These are phyloP conservation scores for Globisporangium echinulatum DNA, from an alignment of 352 stramenopile species.

Conservation along the genomic window DNA sequence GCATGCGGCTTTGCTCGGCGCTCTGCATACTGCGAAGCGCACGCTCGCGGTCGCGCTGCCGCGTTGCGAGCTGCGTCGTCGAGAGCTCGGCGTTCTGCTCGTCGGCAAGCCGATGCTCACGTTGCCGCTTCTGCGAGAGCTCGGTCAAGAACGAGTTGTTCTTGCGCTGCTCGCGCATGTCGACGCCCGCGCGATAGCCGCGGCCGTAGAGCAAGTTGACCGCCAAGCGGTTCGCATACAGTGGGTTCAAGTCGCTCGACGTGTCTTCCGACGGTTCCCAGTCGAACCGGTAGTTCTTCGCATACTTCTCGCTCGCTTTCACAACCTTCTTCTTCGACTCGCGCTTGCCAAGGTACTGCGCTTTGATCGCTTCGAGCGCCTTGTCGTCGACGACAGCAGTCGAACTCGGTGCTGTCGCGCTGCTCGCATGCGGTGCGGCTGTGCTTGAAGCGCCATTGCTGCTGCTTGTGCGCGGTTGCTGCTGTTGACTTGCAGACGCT, in stretches of 20 bases:
- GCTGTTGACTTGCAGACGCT: not conserved
- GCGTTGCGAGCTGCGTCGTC: constrained; percentile 46
- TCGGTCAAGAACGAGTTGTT: constrained; percentile 86
- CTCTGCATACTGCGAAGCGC: constrained; percentile 70
- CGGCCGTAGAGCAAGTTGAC: constrained; percentile 90
- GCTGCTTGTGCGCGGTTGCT: not conserved
- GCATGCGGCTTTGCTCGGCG: constrained; percentile 46
- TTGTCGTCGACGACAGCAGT: constrained; percentile 42
- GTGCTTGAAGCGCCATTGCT: constrained; percentile 5
- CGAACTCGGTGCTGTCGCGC: not conserved
- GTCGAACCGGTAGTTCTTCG: constrained; percentile 93
- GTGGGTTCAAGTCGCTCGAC: constrained; percentile 84
- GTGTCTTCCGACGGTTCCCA: constrained; percentile 92
- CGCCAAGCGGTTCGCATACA: constrained; percentile 86
- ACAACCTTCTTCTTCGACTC: constrained; percentile 86
- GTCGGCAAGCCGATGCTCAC: constrained; percentile 66
- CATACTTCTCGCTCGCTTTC: constrained; percentile 91
- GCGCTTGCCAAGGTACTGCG: constrained; percentile 88
- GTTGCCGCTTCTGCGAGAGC: constrained; percentile 82
- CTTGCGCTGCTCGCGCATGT: constrained; percentile 92
- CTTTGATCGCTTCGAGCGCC: constrained; percentile 75
- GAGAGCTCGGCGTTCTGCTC: constrained; percentile 55
- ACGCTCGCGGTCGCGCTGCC: constrained; percentile 64
- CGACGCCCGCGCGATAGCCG: constrained; percentile 90
- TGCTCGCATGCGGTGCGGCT: no score